These are phyloP conservation scores for Hypoxylon rickii DNA, from an alignment of 495 filamentous ascomycete species.

Conservation along the genomic window DNA sequence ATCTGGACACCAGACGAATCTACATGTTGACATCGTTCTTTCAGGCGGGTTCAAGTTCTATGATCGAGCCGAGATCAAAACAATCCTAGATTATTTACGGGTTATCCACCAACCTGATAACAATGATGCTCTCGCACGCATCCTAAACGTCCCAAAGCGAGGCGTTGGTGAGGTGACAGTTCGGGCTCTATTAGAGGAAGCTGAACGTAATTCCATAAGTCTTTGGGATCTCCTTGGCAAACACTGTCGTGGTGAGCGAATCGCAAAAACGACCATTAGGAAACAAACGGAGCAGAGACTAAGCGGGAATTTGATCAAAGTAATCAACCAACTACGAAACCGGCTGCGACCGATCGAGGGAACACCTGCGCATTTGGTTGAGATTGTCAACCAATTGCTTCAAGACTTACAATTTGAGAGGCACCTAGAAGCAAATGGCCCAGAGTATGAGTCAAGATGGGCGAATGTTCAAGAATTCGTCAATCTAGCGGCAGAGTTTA, in stretches of 20 bases:
- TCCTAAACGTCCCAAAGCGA: slow-evolving; percentile 84
- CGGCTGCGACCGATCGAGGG: slow-evolving; percentile 57
- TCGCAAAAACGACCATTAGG: slow-evolving; percentile 67
- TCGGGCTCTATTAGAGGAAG: slow-evolving; percentile 71
- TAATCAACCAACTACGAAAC: slow-evolving; percentile 63
- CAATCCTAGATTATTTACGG: slow-evolving; percentile 84
- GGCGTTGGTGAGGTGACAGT: slow-evolving; percentile 83
- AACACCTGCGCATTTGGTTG: slow-evolving; percentile 58
- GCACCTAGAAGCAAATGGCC: slow-evolving; percentile 70
- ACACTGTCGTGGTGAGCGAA: slow-evolving; percentile 70
- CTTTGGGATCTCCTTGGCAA: slow-evolving; percentile 77
- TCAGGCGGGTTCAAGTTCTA: slow-evolving; percentile 81
- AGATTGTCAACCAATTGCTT: slow-evolving; percentile 76
- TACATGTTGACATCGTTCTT: slow-evolving; percentile 1
- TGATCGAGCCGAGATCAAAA: slow-evolving; percentile 88
- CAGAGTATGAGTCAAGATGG: slow-evolving; percentile 85
- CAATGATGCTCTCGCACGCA: slow-evolving; percentile 82
- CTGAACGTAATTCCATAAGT: slow-evolving; percentile 67
- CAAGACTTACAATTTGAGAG: slow-evolving; percentile 73
- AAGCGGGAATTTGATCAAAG: slow-evolving; percentile 47
- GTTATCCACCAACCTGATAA: slow-evolving; percentile 85
- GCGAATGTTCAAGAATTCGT: slow-evolving; percentile 90
- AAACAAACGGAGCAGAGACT: slow-evolving; percentile 66
- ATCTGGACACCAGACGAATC: background rate
- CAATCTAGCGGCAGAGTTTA: slow-evolving; percentile 73